phyloP scores from a whole-genome alignment of 2,329 filamentous ascomycete genomes.

The Talaromyces sp. region DNA sequence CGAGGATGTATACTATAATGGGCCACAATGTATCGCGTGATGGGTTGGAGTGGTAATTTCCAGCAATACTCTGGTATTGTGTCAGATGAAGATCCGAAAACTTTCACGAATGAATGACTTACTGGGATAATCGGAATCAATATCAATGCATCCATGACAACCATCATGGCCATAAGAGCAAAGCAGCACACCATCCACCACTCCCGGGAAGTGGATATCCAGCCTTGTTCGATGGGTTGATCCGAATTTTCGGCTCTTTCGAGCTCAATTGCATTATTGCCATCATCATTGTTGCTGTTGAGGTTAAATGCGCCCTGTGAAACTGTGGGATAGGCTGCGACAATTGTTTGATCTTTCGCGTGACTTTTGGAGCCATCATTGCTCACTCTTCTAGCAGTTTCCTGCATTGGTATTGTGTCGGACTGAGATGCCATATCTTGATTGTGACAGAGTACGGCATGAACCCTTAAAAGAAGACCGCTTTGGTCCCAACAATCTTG shows the following conservation, averaged over 20 bases:
- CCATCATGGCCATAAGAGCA: conserved; percentile 13
- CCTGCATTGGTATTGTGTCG: not conserved
- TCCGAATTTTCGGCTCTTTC: not conserved
- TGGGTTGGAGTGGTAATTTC: conserved; percentile 11
- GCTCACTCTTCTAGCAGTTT: not conserved
- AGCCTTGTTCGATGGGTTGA: not conserved
- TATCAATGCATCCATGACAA: conserved; percentile 15
- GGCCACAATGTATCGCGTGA: conserved; percentile 10
- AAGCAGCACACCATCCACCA: conserved; percentile 16
- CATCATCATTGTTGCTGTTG: not conserved
- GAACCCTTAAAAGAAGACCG: too few relatives aligned
- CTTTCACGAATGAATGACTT: not conserved
- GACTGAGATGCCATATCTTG: not conserved
- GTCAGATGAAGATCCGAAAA: not conserved
- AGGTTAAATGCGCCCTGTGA: not conserved
- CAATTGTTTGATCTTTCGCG: not conserved
- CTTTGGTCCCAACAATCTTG: too few relatives aligned
- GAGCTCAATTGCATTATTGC: conserved; percentile 5
- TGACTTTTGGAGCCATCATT: not conserved
- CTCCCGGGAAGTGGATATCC: conserved; percentile 5
- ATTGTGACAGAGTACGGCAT: not conserved
- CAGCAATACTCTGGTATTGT: not conserved
- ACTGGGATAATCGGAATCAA: conserved; percentile 13
- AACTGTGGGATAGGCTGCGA: not conserved
- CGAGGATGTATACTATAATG: conserved; percentile 13